Conservation (phyloP, 805 yeast genomes). For the Hanseniaspora guilliermondii region DNA sequence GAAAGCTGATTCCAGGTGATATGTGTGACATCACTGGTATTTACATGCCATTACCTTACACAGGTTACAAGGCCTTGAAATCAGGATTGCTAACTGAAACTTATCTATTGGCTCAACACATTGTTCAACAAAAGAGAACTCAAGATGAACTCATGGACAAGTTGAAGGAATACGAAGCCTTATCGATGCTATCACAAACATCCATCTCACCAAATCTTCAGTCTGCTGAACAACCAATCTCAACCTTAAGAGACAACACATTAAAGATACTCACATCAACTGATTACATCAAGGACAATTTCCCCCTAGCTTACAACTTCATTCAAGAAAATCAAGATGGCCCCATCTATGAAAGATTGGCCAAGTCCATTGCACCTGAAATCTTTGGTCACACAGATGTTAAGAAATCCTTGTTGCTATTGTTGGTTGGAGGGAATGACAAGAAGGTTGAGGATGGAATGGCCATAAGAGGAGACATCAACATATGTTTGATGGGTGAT, state of each 20-base stretch:
- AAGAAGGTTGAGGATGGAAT: slow-evolving; percentile 93
- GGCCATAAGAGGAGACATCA: slow-evolving; percentile 94
- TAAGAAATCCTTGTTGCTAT: slow-evolving; percentile 72
- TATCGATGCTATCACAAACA: not conserved
- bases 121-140: slow-evolving; percentile 66
- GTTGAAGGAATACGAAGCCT: slow-evolving; percentile 36
- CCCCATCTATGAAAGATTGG: slow-evolving; percentile 56
- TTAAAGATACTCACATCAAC: not conserved
- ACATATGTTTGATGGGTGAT: slow-evolving; percentile 93
- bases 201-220: not conserved
- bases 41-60: slow-evolving; percentile 85
- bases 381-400: slow-evolving; percentile 89
- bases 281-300: slow-evolving; percentile 2
- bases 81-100: slow-evolving; percentile 95
- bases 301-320: slow-evolving; percentile 3
- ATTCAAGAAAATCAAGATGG: slow-evolving; percentile 24
- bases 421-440: slow-evolving; percentile 90
- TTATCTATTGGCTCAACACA: slow-evolving; percentile 74
- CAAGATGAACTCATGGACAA: slow-evolving; percentile 35
- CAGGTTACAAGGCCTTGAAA: slow-evolving; percentile 82
- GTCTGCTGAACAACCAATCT: not conserved
- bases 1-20: slow-evolving; percentile 87
- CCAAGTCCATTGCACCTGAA: slow-evolving; percentile 92
- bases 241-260: not conserved
- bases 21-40: slow-evolving; percentile 87